phyloP scores from a whole-genome alignment of 2,329 filamentous ascomycete genomes.

The Cladosporium phlei region DNA sequence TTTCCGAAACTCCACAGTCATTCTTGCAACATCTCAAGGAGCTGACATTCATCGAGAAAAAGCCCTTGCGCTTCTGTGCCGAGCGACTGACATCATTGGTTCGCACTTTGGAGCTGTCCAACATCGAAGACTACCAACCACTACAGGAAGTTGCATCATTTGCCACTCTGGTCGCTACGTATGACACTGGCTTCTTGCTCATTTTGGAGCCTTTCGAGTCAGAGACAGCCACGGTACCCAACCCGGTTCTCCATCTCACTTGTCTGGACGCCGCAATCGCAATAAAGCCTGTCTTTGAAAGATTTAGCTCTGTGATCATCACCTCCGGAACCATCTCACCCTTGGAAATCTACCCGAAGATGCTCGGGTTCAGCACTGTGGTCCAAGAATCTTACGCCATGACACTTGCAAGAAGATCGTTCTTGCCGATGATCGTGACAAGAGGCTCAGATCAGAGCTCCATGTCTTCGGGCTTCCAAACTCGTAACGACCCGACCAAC shows the following conservation, averaged over 20 bases:
- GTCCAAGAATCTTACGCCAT: slow-evolving; percentile 97
- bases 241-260: slow-evolving; percentile 94
- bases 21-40: slow-evolving; percentile 92
- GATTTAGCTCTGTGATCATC: slow-evolving; percentile 97
- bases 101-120: slow-evolving; percentile 88
- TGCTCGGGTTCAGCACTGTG: slow-evolving; percentile 88
- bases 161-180: slow-evolving; percentile 90
- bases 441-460: slow-evolving; percentile 89
- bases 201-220: slow-evolving; percentile 98
- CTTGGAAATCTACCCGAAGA: slow-evolving; percentile 97
- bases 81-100: slow-evolving; percentile 92
- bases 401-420: slow-evolving; percentile 91
- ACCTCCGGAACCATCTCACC: slow-evolving; percentile 96
- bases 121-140: slow-evolving; percentile 96
- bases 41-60: slow-evolving; percentile 95
- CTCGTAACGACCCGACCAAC: slow-evolving; percentile 92
- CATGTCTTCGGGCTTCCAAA: slow-evolving; percentile 89
- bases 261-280: slow-evolving; percentile 96
- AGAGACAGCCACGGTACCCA: slow-evolving; percentile 89
- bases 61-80: slow-evolving; percentile 88
- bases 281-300: slow-evolving; percentile 94
- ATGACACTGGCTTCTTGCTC: slow-evolving; percentile 91
- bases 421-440: slow-evolving; percentile 96
- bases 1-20: slow-evolving; percentile 91
- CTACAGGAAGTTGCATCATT: slow-evolving; percentile 97